A percentile compares a stretch with the other conserved stretches of the same genome.
Evolutionary conservation across 495 filamentous ascomycete genomes (phyloP).

Genomic region (Evansstolkia leycettana): DNA sequence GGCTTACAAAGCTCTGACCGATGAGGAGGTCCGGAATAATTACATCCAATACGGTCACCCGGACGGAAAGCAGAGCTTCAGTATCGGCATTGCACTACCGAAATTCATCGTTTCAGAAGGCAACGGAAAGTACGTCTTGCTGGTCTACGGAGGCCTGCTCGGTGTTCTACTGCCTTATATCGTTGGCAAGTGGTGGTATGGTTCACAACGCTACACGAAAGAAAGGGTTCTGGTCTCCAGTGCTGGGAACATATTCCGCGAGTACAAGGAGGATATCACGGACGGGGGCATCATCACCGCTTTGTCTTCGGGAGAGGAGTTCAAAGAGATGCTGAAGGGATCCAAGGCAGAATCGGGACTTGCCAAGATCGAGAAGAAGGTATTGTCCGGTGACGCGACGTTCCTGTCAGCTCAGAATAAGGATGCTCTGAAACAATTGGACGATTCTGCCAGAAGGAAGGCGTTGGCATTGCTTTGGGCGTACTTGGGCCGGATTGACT

Average conservation of each 20-base stretch:
- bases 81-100: conserved; percentile 92
- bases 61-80: conserved; percentile 94
- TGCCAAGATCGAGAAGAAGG: conserved; percentile 66
- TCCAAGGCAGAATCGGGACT: conserved; percentile 62
- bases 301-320: conserved; percentile 75
- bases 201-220: conserved; percentile 79
- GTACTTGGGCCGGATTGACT: conserved; percentile 75
- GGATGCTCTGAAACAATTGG: conserved; percentile 53
- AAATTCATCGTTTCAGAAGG: conserved; percentile 87
- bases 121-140: conserved; percentile 86
- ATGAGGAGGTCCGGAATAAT: conserved; percentile 94
- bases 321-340: conserved; percentile 57
- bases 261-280: conserved; percentile 73
- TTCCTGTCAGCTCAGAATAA: conserved; percentile 42
- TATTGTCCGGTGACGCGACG: conserved; percentile 46
- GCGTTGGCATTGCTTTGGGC: conserved; percentile 87
- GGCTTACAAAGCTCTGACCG: conserved; percentile 92
- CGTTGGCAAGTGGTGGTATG: conserved; percentile 98
- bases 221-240: conserved; percentile 85
- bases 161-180: conserved; percentile 86
- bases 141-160: conserved; percentile 76
- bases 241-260: conserved; percentile 84
- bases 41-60: conserved; percentile 92
- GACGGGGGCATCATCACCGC: conserved; percentile 69
- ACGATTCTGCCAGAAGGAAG: conserved; percentile 68